Conservation (phyloP, 1,284 basidiomycete genomes). For the Cutaneotrichosporon cavernicola region DNA sequence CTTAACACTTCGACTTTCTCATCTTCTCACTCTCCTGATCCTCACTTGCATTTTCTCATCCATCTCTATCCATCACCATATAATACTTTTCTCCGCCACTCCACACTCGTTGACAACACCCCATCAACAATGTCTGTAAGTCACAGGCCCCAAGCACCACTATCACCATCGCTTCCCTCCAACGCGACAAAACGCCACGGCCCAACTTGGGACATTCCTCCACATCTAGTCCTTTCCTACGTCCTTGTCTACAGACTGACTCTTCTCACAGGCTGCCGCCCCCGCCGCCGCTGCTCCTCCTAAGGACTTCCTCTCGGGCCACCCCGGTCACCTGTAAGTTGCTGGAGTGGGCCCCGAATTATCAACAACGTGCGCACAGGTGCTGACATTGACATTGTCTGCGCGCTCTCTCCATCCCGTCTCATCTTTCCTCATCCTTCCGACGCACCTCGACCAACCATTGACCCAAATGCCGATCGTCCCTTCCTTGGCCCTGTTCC, state of each 20-base stretch:
- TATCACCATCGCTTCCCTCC: background rate
- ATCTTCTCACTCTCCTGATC: background rate
- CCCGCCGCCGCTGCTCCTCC: conserved; percentile 11
- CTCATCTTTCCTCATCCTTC: background rate
- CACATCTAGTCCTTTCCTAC: background rate
- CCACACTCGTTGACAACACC: background rate
- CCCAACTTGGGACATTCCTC: background rate
- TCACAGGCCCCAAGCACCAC: background rate
- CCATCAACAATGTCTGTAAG: conserved; percentile 8
- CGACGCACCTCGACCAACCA: background rate
- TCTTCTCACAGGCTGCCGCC: background rate
- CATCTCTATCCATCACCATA: background rate
- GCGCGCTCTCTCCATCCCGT: background rate
- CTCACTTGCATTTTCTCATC: background rate
- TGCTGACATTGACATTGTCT: conserved; percentile 10
- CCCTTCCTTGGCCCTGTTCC: conserved; percentile 6
- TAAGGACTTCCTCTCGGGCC: conserved; percentile 65
- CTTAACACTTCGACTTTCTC: background rate
- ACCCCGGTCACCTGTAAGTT: conserved; percentile 71
- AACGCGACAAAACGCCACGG: background rate
- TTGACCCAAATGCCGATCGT: background rate
- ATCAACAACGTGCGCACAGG: conserved; percentile 5
- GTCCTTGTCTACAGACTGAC: background rate
- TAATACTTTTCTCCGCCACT: background rate
- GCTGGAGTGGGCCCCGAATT: background rate